Evolutionary conservation across 2,329 filamentous ascomycete genomes (phyloP), one percentile per base, ranked within the genome.

Genomic region (Exophiala alcalophila): DNA sequence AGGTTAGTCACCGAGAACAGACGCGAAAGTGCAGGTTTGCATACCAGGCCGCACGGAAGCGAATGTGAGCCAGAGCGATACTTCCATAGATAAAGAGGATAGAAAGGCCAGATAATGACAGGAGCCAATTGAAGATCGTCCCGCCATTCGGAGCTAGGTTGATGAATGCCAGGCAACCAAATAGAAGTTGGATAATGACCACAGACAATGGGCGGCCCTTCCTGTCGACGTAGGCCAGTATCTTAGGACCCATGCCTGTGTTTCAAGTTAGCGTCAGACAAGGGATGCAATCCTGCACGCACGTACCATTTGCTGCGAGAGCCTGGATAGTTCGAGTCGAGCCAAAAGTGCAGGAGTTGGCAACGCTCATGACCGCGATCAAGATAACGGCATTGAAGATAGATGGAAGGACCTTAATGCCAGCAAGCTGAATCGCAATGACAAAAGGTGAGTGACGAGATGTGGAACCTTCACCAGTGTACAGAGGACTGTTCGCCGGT

Each of bases 311-410:
- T 14, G 40, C 40, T 35, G 90, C 89, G 3, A 96, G 77, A 4
- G 90, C 89, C 21, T 89, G 87, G 7, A 97, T 78, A 2, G 90
- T 96, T 57, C 91, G 83, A 1, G 87, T 94, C 18, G 87, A 92
- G 26, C 88, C 91, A 59, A 94, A 97, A 45, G 96, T 84, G 51
- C 89, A 82, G 7, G 86, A 91, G 65, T 95, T 95, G 43, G 89
- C 89, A 49, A 96, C 90, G 1, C 87, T 94, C 21, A 96, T 70
- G 20, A 95, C 89, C 14, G 89, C 84, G 49, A 94, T 80, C 61
- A 96, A 80, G 62, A 96, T 95, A 47, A 96, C 88, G n/a, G 80
- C 81, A 64, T 97, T 96, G 84, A 96, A 92, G 37, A 95, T 77
- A 0, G 85, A 90, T 3, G 88, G 87, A 3, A 96, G 76, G 3